phyloP scores from a whole-genome alignment of 331 rosid genomes.

The Ulmus americana region DNA sequence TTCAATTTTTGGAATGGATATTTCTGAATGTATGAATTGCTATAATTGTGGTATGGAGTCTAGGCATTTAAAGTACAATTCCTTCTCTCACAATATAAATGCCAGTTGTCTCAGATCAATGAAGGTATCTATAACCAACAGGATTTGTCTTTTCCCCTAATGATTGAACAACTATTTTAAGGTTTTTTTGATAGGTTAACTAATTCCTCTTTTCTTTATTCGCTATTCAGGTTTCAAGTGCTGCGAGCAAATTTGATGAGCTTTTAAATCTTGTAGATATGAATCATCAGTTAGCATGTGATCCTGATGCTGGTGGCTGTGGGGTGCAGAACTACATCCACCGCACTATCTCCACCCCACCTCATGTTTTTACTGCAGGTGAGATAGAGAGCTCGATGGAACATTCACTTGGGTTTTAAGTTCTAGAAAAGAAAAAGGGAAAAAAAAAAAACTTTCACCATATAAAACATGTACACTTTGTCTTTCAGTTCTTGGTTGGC shows the following conservation, averaged over 20 bases:
- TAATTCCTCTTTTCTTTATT: conserved; percentile 19
- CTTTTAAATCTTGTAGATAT: conserved; percentile 78
- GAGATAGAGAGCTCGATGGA: conserved; percentile 19
- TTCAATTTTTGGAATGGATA: conserved; percentile 82
- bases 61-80: conserved; percentile 77
- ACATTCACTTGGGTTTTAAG: neutral
- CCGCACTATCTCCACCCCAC: conserved; percentile 79
- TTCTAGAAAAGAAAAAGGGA: neutral
- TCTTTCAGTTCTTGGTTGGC: conserved; percentile 93
- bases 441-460: conserved; percentile 6
- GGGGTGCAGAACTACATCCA: conserved; percentile 87
- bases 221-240: conserved; percentile 49
- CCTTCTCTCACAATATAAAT: conserved; percentile 92
- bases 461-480: conserved; percentile 19
- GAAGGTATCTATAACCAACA: conserved; percentile 57
- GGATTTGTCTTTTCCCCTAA: neutral
- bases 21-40: conserved; percentile 89
- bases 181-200: conserved; percentile 23
- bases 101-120: conserved; percentile 86
- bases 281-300: conserved; percentile 93
- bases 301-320: conserved; percentile 75
- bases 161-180: conserved; percentile 4
- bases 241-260: conserved; percentile 69
- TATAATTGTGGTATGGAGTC: conserved; percentile 69
- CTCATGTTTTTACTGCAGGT: conserved; percentile 91